Percentiles rank a stretch among this genome's conserved stretches.
These are phyloP conservation scores for Diaporthe nobilis DNA, from an alignment of 2,329 filamentous ascomycete species.

Conservation along the genomic window DNA sequence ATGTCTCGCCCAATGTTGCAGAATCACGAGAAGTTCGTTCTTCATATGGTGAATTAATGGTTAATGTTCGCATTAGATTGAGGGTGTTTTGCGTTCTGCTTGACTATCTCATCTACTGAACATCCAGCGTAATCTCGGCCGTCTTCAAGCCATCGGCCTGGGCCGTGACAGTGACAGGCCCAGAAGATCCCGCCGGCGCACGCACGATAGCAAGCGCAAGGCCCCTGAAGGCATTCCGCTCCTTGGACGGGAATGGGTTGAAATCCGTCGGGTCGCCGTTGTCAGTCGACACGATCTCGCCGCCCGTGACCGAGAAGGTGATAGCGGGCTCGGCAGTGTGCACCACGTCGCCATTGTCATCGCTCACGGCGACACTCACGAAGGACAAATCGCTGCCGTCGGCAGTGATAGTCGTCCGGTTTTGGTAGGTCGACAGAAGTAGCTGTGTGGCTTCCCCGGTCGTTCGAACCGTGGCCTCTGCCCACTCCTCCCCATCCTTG, in stretches of 20 bases:
- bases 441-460: constrained; percentile 56
- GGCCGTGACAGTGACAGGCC: neutral
- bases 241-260: constrained; percentile 56
- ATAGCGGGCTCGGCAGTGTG: constrained; percentile 58
- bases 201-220: constrained; percentile 56
- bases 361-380: constrained; percentile 60
- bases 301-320: constrained; percentile 60
- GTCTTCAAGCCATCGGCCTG: constrained; percentile 19
- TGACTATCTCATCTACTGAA: neutral
- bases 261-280: constrained; percentile 65
- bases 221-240: constrained; percentile 58
- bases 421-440: constrained; percentile 57
- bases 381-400: constrained; percentile 63
- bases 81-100: neutral
- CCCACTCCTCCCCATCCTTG: constrained; percentile 63
- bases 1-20: neutral
- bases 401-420: constrained; percentile 49
- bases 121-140: constrained; percentile 1
- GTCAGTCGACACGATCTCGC: constrained; percentile 63
- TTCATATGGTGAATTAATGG: too few species aligned
- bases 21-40: neutral
- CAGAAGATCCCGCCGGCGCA: constrained; percentile 6
- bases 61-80: neutral
- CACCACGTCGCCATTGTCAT: constrained; percentile 59
- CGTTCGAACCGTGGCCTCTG: constrained; percentile 57